Conservation (phyloP, 2,329 filamentous ascomycete genomes). For the Fusarium odoratissimum region DNA sequence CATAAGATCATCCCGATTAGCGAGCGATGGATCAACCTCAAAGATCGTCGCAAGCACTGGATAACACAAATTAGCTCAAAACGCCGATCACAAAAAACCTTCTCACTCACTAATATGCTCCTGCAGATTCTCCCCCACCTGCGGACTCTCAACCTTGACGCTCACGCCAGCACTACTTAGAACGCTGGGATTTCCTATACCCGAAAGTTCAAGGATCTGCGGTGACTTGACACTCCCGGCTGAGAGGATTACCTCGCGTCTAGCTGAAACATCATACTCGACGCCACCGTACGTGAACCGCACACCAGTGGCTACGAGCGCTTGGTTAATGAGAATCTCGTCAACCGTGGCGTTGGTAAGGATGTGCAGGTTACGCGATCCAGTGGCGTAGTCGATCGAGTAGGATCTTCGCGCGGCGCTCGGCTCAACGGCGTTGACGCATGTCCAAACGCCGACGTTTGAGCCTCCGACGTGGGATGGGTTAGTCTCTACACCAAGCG, state of each 20-base stretch:
- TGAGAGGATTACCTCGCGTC: conserved; percentile 67
- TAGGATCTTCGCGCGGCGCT: conserved; percentile 61
- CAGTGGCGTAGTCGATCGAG: conserved; percentile 58
- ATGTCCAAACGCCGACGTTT: conserved; percentile 61
- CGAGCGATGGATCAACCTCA: conserved; percentile 56
- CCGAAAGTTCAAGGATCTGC: conserved; percentile 70
- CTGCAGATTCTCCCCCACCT: conserved; percentile 62
- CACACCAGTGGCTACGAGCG: conserved; percentile 47
- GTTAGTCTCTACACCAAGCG: conserved; percentile 54
- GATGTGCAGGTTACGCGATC: conserved; percentile 56
- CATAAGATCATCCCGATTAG: conserved; percentile 55
- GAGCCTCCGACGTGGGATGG: conserved; percentile 62
- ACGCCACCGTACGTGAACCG: conserved; percentile 53
- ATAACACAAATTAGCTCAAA: conserved; percentile 26
- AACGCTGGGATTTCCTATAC: conserved; percentile 61
- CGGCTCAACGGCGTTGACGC: conserved; percentile 61
- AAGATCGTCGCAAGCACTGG: conserved; percentile 57
- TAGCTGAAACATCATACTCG: conserved; percentile 52
- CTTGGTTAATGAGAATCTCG: conserved; percentile 41
- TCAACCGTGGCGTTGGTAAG: conserved; percentile 47
- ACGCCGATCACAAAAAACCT: no score
- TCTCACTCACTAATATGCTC: conserved; percentile 54
- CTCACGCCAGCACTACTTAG: conserved; percentile 53
- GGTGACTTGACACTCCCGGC: conserved; percentile 69
- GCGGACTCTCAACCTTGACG: conserved; percentile 54